Percentiles rank a stretch among this genome's conserved stretches.
Evolutionary conservation across 805 yeast genomes (phyloP).

Genomic region (Starmerella lactis-condensi): DNA sequence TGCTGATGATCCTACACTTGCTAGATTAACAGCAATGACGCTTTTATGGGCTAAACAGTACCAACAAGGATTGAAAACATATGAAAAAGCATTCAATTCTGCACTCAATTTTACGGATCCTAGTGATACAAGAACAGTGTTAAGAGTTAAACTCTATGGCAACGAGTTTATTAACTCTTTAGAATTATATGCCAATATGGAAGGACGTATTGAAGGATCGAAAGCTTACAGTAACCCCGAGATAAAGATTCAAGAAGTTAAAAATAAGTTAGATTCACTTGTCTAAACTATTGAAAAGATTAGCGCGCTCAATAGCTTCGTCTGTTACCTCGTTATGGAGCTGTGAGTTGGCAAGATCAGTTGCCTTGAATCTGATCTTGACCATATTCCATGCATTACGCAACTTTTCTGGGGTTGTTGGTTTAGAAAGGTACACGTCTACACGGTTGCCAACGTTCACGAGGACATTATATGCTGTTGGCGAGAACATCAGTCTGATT

Average conservation of each 20-base stretch:
- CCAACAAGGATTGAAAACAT: conserved; percentile 71
- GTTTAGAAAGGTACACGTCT: conserved; percentile 34
- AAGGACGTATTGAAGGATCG: conserved; percentile 45
- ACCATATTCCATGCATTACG: conserved; percentile 32
- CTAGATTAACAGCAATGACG: conserved; percentile 72
- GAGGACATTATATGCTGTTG: conserved; percentile 45
- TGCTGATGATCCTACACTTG: conserved; percentile 45
- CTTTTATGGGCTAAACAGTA: conserved; percentile 75
- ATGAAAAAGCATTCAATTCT: conserved; percentile 80
- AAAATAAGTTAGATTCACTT: neutral
- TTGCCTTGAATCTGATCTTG: conserved; percentile 22
- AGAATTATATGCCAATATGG: conserved; percentile 41
- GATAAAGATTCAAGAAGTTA: conserved; percentile 29
- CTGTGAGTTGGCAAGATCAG: conserved; percentile 6
- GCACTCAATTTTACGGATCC: too few relatives aligned
- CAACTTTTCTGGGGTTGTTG: conserved; percentile 32
- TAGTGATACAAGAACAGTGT: conserved; percentile 4
- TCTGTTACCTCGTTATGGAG: conserved; percentile 9
- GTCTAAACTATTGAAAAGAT: conserved; percentile 4
- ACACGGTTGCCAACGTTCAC: conserved; percentile 41
- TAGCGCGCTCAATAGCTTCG: conserved; percentile 13
- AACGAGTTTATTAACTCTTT: conserved; percentile 6
- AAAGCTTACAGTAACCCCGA: conserved; percentile 87
- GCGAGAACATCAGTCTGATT: conserved; percentile 52
- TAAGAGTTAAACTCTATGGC: conserved; percentile 6